Percentiles rank a stretch among this genome's conserved stretches.
phyloP scores from a whole-genome alignment of 345 rosid species.

The Isatis tinctoria region DNA sequence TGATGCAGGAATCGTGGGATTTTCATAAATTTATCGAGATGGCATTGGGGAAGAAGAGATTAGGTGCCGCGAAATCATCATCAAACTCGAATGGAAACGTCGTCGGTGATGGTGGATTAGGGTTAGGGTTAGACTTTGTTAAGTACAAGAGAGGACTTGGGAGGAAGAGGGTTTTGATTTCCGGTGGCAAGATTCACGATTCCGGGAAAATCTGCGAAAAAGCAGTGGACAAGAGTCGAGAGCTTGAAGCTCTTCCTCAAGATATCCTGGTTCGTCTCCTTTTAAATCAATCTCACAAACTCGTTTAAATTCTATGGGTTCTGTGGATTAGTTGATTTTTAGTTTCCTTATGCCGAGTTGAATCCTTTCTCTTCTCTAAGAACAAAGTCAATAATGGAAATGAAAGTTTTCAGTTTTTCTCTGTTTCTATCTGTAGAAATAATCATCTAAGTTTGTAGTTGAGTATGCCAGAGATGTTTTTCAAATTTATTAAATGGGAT shows the following conservation, averaged over 20 bases:
- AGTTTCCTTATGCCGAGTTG: neutral
- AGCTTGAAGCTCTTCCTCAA: conserved; percentile 59
- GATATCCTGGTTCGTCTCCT: conserved; percentile 57
- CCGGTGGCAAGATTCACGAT: neutral
- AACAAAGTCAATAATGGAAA: neutral
- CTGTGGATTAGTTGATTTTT: neutral
- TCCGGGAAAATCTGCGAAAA: conserved; percentile 42
- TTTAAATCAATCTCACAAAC: neutral
- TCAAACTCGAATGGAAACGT: neutral
- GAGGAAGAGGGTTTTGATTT: conserved; percentile 53
- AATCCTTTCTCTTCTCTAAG: neutral
- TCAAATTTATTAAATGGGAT: neutral
- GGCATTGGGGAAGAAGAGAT: conserved; percentile 40
- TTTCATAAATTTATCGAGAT: conserved; percentile 12
- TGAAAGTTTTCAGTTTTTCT: neutral
- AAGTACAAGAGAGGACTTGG: conserved; percentile 41
- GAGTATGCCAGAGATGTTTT: neutral
- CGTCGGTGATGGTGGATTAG: conserved; percentile 15
- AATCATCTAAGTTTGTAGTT: neutral
- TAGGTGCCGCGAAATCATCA: conserved; percentile 26
- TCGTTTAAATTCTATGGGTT: neutral
- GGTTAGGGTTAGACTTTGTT: conserved; percentile 36
- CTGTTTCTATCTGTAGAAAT: neutral
- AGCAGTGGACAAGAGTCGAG: conserved; percentile 24
- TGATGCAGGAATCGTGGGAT: neutral